Base-by-base conservation (phyloP, 805 yeast species). In the Wickerhamiella kazuoi region DNA sequence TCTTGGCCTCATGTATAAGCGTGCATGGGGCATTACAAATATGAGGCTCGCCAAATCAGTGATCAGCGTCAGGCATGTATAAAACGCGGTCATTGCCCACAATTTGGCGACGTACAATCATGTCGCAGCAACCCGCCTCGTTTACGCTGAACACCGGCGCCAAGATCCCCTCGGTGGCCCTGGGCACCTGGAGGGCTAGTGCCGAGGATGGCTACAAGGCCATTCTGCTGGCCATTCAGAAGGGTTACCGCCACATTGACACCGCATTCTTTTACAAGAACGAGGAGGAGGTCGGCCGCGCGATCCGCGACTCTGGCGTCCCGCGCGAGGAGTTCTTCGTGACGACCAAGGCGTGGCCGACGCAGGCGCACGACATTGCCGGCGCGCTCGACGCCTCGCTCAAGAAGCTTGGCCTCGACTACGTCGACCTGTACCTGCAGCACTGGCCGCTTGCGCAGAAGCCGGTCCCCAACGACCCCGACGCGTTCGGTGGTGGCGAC, bases 211-310 rank as follows among this genome's bases (percentile, higher is more conserved):
- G 68, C 18, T 64, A 65, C 38, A 58, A 59, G 18, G 72, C 76
- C 20, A 76, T 76, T 11, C 64, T 63, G 46, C 63, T 68, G 33
- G 87, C 86, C 13, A 61, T 77, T 42, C 64, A 71, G 51, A 61
- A 64, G 7, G 86, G 86, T 8, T 75, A 76, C 55, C 67, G 76
- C 44, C 82, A 75, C 53, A 74, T 79, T 47, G 93, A 79, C 55
- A 72, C 84, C 8, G 90, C 90, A 2, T 71, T 71, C 53, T 64
- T 67, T 43, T 80, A 80, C 54, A 69, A 69, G 2, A 76, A 76
- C 52, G 93, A 81, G 55, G 63, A 56, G 16, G 74, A 69, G 46
- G 76, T 77, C 13, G 84, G 93, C 24, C 62, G 65, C 38, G 61
- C 62, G 28, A 69, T 77, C 38, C 45, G 50, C 15, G 65, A 61